Base-by-base conservation (phyloP, 2,329 filamentous ascomycete species). In the Didymella segeticola region DNA sequence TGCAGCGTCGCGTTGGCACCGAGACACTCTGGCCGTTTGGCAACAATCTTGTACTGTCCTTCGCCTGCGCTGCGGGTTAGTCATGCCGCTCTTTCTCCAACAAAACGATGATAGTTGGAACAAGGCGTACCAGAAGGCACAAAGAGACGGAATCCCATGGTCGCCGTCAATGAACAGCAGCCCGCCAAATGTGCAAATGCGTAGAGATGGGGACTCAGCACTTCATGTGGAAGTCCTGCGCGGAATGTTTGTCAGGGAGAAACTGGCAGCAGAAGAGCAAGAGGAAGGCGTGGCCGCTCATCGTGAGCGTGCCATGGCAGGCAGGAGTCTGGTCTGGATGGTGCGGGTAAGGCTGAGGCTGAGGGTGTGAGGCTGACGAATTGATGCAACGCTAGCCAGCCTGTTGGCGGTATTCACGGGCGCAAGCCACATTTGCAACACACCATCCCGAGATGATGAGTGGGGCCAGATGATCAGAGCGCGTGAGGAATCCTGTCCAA, bases 131-230 rank as follows among this genome's bases (percentile, higher is more conserved):
- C 67, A 51, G 66, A 63, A 48, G 64, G 68, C 12, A 66, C 61
- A 51, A 66, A 69, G 6, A 70, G 56, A 47, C 67, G 57, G 30
- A 70, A 30, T 2, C 66, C 67, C 68, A 72, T 70, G n/a, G n/a
- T n/a, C n/a, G n/a, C n/a, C 15, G 30, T 47, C 22, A 34, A 26
- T 26, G 20, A 25, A 34, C 15, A 26, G 33, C 19, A 30, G 38
- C 36, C 25, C n/a, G n/a, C 41, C 36, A 15, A 22, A 15, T 8
- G 31, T 22, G 10, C 22, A n/a, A 12, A 22, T 26, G 31, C 31
- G 15, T 9, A 10, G 5, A 20, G 17, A 23, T 20, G 5, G 14
- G 15, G n/a, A 22, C 22, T 20, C 31, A 36, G 7, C 7, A 8
- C 26, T 34, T 37, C 38, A 47, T 39, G 25, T 5, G 27, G 9